Conservation (phyloP, 208 protist genomes). For the Crithidia fasciculata region DNA sequence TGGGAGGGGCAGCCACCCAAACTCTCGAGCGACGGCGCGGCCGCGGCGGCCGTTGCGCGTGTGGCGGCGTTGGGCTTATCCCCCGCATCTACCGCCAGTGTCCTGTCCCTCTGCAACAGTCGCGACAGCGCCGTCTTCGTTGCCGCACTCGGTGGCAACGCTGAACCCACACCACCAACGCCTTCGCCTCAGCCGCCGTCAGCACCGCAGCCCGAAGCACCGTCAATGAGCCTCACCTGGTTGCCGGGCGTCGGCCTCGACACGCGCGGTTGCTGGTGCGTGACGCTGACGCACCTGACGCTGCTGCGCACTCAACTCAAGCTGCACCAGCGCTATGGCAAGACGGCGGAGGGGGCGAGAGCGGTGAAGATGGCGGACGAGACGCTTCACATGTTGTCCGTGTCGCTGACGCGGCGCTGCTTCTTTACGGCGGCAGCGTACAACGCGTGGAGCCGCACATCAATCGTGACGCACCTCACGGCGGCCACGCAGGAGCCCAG, state of each 20-base stretch:
- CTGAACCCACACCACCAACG: neutral
- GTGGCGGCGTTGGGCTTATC: too few species aligned
- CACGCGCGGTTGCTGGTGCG: conserved; percentile 28
- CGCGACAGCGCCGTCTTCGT: neutral
- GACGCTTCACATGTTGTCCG: conserved; percentile 15
- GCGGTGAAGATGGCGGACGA: neutral
- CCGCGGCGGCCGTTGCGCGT: too few species aligned
- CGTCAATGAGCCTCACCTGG: neutral
- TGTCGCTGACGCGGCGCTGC: conserved; percentile 15
- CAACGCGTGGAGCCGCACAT: conserved; percentile 25
- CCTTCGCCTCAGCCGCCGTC: neutral
- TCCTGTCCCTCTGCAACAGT: neutral
- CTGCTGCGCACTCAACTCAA: conserved; percentile 9
- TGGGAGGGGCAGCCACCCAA: neutral
- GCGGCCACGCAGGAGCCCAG: neutral
- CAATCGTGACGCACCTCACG: conserved; percentile 21
- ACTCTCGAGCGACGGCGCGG: too few species aligned
- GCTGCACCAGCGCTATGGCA: conserved; percentile 1
- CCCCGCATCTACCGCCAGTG: neutral
- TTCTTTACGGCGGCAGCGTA: neutral
- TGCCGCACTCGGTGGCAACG: neutral
- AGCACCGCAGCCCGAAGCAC: too few species aligned
- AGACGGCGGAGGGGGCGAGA: neutral
- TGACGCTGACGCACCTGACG: conserved; percentile 11
- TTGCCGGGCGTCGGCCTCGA: conserved; percentile 24